Base-by-base conservation (phyloP, 2,329 filamentous ascomycete genomes). In the Cadophora malorum region DNA sequence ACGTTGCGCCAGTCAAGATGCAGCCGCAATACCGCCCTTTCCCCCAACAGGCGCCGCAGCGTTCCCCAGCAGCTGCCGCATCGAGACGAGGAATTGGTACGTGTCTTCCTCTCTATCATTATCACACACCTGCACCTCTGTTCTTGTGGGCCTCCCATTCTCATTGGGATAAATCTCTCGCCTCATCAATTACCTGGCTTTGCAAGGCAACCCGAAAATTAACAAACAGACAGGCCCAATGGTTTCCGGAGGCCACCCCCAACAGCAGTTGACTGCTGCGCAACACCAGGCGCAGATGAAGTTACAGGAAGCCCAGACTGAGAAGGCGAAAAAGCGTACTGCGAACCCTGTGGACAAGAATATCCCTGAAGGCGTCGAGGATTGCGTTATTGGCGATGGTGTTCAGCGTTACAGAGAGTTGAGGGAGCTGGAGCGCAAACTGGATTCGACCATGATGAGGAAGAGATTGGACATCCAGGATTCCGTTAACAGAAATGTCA, bases 271-370 rank as follows among this genome's bases (percentile, higher is more conserved):
- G 69, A 86, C 84, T 49, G 84, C 84, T 71, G 83, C 85, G 28
- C 86, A 89, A 75, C 81, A 87, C 72, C 82, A 84, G 68, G 81
- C 84, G 74, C 82, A 83, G 71, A 77, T 82, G 64, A 84, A 84
- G 72, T 82, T 83, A n/a, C 85, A 88, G 74, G 80, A 85, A 68
- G 80, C 84, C 72, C 87, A 88, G 55, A 85, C 84, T 73, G 90
- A 92, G 78, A 84, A 88, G 71, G 89, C 91, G 56, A 93, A 94
- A 79, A 89, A 94, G 69, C 89, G 93, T 74, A 93, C 92, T 77
- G 89, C 90, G 77, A 96, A 95, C 80, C 96, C 96, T 1, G 97
- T 94, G 67, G 96, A 99, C 80, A 97, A 93, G 84, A 96, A 93
- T 75, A 89, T 99, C 31, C 94, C 96, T 49, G 94, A 98, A 72